Evolutionary conservation across 345 rosid species (phyloP).

Genomic region (Linum lewisii): DNA sequence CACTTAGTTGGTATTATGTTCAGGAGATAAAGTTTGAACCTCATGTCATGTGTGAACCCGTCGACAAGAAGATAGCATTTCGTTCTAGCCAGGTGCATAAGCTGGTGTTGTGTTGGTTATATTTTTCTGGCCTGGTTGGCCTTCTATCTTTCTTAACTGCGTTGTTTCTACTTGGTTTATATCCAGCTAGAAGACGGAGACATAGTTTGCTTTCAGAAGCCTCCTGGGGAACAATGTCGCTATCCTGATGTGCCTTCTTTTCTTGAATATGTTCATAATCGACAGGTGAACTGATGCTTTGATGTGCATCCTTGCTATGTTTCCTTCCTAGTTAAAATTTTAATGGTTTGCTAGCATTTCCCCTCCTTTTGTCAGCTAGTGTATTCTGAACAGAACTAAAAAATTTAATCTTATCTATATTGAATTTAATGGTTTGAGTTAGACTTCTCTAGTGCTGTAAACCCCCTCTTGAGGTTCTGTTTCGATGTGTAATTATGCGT

Average conservation of each 20-base stretch:
- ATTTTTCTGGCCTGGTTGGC: not conserved
- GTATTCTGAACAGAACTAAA: not conserved
- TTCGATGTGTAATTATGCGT: too few species aligned
- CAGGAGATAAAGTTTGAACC: conserved; percentile 6
- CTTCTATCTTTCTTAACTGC: not conserved
- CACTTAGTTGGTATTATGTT: not conserved
- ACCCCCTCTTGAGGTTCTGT: not conserved
- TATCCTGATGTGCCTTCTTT: conserved; percentile 82
- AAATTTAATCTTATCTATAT: not conserved
- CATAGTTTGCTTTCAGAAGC: conserved; percentile 88
- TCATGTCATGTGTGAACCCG: conserved; percentile 5
- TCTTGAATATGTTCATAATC: conserved; percentile 90
- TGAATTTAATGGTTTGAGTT: not conserved
- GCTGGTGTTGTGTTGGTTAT: not conserved
- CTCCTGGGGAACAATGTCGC: conserved; percentile 39
- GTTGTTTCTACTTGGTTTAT: not conserved
- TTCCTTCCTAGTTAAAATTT: not conserved
- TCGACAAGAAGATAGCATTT: conserved; percentile 4
- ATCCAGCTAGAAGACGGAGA: conserved; percentile 45
- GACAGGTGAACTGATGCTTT: conserved; percentile 43
- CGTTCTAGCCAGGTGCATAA: conserved; percentile 1
- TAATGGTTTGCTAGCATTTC: not conserved
- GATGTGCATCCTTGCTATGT: not conserved
- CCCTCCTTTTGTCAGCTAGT: not conserved
- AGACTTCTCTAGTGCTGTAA: not conserved